Evolutionary conservation across 371 early-diverging fungal species (phyloP).

Genomic region (Zychaea mexicana): DNA sequence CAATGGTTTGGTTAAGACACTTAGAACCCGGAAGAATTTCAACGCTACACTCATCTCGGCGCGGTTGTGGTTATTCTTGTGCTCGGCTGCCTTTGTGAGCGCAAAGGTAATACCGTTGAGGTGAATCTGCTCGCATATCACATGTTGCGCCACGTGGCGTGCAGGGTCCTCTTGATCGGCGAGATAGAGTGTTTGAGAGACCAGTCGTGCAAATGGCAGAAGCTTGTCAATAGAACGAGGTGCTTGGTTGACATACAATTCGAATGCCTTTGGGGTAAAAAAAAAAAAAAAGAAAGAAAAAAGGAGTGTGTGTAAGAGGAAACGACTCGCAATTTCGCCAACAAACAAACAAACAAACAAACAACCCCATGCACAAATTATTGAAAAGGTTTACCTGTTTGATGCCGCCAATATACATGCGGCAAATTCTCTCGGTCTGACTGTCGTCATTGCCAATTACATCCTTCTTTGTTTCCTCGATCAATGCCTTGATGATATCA

Average conservation of each 20-base stretch:
- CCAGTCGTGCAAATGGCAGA: constrained; percentile 33
- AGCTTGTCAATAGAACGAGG: constrained; percentile 37
- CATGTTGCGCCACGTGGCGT: constrained; percentile 24
- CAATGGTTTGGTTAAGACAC: constrained; percentile 30
- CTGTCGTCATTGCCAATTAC: constrained; percentile 24
- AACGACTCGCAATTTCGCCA: no score
- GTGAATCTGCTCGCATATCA: constrained; percentile 40
- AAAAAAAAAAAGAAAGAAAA: neutral
- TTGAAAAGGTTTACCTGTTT: constrained; percentile 40
- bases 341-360: no score
- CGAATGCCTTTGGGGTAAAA: constrained; percentile 30
- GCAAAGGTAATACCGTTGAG: constrained; percentile 41
- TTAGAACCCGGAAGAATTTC: constrained; percentile 45
- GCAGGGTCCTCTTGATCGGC: constrained; percentile 22
- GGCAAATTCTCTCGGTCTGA: constrained; percentile 32
- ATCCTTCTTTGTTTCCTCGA: constrained; percentile 41
- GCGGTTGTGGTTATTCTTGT: constrained; percentile 20
- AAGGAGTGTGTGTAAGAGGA: no score
- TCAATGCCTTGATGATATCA: constrained; percentile 50
- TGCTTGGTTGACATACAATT: constrained; percentile 21
- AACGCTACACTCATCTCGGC: constrained; percentile 27
- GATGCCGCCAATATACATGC: constrained; percentile 40
- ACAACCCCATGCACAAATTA: neutral
- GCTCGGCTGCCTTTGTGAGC: constrained; percentile 32
- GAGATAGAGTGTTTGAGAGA: constrained; percentile 22